phyloP scores from a whole-genome alignment of 306 rosid species.

The Medicago ruthenica region DNA sequence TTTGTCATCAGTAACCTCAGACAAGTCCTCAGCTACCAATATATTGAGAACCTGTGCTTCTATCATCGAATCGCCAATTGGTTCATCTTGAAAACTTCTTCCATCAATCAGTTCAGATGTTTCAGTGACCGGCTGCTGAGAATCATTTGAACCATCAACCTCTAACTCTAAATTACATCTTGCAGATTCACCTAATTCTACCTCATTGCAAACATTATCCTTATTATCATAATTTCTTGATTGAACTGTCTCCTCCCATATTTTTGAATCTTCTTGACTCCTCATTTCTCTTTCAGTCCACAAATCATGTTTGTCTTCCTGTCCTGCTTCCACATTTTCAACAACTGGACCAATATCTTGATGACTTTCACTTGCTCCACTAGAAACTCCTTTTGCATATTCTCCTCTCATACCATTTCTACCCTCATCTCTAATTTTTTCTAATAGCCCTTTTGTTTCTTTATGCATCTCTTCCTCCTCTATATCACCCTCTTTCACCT shows the following conservation, averaged over 20 bases:
- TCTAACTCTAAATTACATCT: slow-evolving; percentile 22
- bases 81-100: slow-evolving; percentile 27
- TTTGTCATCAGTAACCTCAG: slow-evolving; percentile 17
- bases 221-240: slow-evolving; percentile 27
- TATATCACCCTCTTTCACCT: slow-evolving; percentile 43
- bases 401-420: slow-evolving; percentile 38
- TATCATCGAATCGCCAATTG: slow-evolving; percentile 22
- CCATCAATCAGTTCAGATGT: slow-evolving; percentile 32
- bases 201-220: slow-evolving; percentile 20
- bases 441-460: slow-evolving; percentile 55
- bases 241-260: slow-evolving; percentile 22
- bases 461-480: slow-evolving; percentile 48
- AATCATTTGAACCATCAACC: slow-evolving; percentile 7
- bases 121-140: slow-evolving; percentile 31
- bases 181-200: slow-evolving; percentile 27
- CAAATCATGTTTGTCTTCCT: not conserved
- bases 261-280: slow-evolving; percentile 8
- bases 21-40: slow-evolving; percentile 24
- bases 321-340: slow-evolving; percentile 24
- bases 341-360: slow-evolving; percentile 1
- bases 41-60: not conserved
- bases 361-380: slow-evolving; percentile 18
- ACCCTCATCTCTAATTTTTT: slow-evolving; percentile 63
- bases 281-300: not conserved
- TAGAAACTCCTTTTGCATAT: slow-evolving; percentile 7